A percentile compares a stretch with the other conserved stretches of the same genome.
Conservation (phyloP, 1,139 yeast genomes). For the Debaryomyces robertsiae region DNA sequence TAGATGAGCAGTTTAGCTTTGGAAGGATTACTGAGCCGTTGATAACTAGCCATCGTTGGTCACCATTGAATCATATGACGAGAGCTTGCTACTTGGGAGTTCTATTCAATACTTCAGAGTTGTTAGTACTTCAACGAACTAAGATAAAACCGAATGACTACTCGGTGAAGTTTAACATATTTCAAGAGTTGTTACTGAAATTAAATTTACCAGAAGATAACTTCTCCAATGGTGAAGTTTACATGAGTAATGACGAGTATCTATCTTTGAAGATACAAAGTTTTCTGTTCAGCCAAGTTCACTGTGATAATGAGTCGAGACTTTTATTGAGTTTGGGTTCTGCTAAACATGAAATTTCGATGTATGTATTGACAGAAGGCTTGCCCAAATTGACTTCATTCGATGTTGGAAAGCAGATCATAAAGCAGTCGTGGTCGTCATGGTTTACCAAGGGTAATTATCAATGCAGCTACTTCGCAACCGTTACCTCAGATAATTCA, state of each 20-base stretch:
- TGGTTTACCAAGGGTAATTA: slow-evolving; percentile 17
- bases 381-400: slow-evolving; percentile 12
- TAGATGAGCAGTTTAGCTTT: slow-evolving; percentile 35
- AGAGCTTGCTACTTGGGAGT: slow-evolving; percentile 38
- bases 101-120: slow-evolving; percentile 43
- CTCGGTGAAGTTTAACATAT: slow-evolving; percentile 28
- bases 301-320: slow-evolving; percentile 15
- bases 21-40: slow-evolving; percentile 35
- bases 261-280: slow-evolving; percentile 29
- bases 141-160: slow-evolving; percentile 27
- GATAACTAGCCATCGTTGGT: slow-evolving; percentile 43
- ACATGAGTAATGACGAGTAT: slow-evolving; percentile 23
- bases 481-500: slow-evolving; percentile 23
- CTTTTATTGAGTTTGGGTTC: slow-evolving; percentile 20
- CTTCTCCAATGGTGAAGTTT: slow-evolving; percentile 16
- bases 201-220: slow-evolving; percentile 17
- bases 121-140: slow-evolving; percentile 34
- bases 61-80: slow-evolving; percentile 24
- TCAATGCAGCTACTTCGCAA: slow-evolving; percentile 16
- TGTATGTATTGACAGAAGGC: slow-evolving; percentile 23
- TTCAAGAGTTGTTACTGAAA: slow-evolving; percentile 29
- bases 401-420: slow-evolving; percentile 14
- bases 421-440: slow-evolving; percentile 27
- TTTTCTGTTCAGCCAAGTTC: slow-evolving; percentile 29
- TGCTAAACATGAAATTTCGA: slow-evolving; percentile 21